phyloP scores from a whole-genome alignment of 2,329 filamentous ascomycete genomes.

The Beauveria medogensis region DNA sequence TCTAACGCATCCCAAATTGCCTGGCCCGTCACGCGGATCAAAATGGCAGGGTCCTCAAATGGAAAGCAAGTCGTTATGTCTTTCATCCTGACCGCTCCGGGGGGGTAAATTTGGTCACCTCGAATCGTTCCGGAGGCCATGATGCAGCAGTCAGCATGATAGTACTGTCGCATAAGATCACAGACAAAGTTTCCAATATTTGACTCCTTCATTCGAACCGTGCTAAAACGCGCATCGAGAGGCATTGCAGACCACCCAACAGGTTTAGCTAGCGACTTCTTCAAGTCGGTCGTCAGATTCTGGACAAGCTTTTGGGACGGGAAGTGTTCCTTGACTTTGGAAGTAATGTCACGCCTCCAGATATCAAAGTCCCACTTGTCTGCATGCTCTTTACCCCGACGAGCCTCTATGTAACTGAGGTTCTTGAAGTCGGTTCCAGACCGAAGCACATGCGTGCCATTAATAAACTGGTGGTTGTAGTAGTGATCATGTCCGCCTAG shows the following conservation, averaged over 20 bases:
- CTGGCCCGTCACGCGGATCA: conserved; percentile 62
- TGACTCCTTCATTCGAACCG: conserved; percentile 67
- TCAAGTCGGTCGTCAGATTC: conserved; percentile 63
- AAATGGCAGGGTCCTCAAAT: conserved; percentile 82
- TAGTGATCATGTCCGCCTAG: conserved; percentile 87
- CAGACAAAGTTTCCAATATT: conserved; percentile 89
- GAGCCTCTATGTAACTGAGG: conserved; percentile 76
- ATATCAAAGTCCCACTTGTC: conserved; percentile 72
- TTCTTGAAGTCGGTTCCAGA: conserved; percentile 91
- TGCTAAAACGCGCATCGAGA: conserved; percentile 79
- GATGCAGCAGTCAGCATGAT: conserved; percentile 70
- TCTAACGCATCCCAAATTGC: conserved; percentile 74
- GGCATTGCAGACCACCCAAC: conserved; percentile 74
- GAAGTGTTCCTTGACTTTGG: conserved; percentile 56
- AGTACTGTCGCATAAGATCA: conserved; percentile 81
- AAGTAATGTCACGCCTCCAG: conserved; percentile 63
- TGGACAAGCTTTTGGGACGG: conserved; percentile 55
- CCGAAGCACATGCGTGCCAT: conserved; percentile 74
- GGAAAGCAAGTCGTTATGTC: conserved; percentile 87
- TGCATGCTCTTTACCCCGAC: conserved; percentile 40
- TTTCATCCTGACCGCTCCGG: conserved; percentile 67
- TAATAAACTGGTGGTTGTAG: conserved; percentile 70
- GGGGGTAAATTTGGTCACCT: conserved; percentile 81
- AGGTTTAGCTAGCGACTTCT: conserved; percentile 70
- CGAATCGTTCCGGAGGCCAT: conserved; percentile 83